A percentile compares a stretch with the other conserved stretches of the same genome.
phyloP scores from a whole-genome alignment of 1,284 basidiomycete species.

The Gymnopus androsaceus region DNA sequence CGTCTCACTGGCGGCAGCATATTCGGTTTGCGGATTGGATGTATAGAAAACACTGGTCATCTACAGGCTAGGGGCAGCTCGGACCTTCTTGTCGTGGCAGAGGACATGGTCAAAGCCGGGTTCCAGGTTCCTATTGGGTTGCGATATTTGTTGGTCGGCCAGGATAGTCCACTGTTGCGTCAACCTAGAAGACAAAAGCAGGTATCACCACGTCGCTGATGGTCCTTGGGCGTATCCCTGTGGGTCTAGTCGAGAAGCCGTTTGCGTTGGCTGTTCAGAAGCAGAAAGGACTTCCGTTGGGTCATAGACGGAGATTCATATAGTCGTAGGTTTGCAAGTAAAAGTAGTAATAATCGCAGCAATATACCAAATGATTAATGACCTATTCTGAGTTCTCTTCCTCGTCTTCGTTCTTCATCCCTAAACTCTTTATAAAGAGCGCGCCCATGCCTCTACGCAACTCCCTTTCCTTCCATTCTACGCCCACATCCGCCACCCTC shows the following conservation, averaged over 20 bases:
- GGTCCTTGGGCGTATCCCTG: conserved; percentile 10
- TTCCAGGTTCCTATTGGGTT: conserved; percentile 49
- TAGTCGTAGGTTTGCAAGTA: neutral
- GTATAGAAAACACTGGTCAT: conserved; percentile 29
- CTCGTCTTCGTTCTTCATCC: neutral
- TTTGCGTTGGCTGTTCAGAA: conserved; percentile 3
- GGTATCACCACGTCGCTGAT: neutral
- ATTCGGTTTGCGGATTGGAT: conserved; percentile 26
- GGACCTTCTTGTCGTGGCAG: conserved; percentile 45
- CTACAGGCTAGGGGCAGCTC: conserved; percentile 34
- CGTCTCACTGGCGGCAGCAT: conserved; percentile 32
- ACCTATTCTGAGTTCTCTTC: neutral
- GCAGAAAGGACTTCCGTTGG: conserved; percentile 6
- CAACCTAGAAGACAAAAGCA: no score
- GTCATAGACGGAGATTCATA: no score
- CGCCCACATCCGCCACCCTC: conserved; percentile 45
- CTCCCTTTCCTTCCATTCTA: conserved; percentile 53
- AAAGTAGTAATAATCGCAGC: neutral
- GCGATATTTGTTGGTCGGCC: conserved; percentile 44
- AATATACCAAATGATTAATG: neutral
- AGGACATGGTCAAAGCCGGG: conserved; percentile 47
- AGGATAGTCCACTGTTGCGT: neutral
- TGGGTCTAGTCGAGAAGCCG: neutral
- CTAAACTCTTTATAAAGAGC: conserved; percentile 45
- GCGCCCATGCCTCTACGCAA: conserved; percentile 38